Evolutionary conservation across 306 rosid genomes (phyloP).

Genomic region (Sophora flavescens): DNA sequence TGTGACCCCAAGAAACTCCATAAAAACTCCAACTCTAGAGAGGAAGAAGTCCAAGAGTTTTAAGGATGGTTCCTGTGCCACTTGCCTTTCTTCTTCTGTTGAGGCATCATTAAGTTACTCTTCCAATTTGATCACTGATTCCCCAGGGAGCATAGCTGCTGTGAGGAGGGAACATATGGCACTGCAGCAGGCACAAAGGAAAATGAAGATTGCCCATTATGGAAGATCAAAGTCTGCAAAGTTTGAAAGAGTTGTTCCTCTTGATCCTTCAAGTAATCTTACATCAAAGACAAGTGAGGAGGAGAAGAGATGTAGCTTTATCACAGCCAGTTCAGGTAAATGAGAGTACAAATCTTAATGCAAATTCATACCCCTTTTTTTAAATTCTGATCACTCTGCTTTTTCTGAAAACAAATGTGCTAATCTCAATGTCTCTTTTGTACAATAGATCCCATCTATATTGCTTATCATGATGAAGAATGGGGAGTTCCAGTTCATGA

Average conservation of each 20-base stretch:
- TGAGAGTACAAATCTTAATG: background rate
- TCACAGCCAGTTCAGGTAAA: constrained; percentile 90
- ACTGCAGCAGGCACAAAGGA: constrained; percentile 86
- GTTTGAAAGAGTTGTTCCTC: constrained; percentile 66
- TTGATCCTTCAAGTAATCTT: constrained; percentile 51
- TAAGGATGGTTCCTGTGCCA: constrained; percentile 56
- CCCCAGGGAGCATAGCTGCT: constrained; percentile 96
- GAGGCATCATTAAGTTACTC: constrained; percentile 76
- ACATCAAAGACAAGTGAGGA: constrained; percentile 58
- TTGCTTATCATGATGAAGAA: constrained; percentile 98
- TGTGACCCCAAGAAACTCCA: constrained; percentile 55
- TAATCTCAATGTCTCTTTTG: constrained; percentile 41
- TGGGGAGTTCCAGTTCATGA: constrained; percentile 99
- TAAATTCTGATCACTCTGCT: background rate
- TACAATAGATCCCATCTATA: constrained; percentile 80
- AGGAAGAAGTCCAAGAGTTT: constrained; percentile 94
- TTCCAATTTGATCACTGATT: constrained; percentile 81
- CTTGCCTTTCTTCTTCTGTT: constrained; percentile 39
- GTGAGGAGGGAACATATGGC: constrained; percentile 95
- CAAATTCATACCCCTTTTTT: background rate
- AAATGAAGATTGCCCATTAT: constrained; percentile 92
- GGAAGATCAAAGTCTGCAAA: constrained; percentile 96
- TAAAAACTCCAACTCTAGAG: constrained; percentile 66
- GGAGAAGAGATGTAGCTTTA: constrained; percentile 91
- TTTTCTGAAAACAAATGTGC: constrained; percentile 8